Percentiles rank a stretch among this genome's conserved stretches.
phyloP scores from a whole-genome alignment of 1,284 basidiomycete genomes.

The Sporisorium iseilematis-ciliati region DNA sequence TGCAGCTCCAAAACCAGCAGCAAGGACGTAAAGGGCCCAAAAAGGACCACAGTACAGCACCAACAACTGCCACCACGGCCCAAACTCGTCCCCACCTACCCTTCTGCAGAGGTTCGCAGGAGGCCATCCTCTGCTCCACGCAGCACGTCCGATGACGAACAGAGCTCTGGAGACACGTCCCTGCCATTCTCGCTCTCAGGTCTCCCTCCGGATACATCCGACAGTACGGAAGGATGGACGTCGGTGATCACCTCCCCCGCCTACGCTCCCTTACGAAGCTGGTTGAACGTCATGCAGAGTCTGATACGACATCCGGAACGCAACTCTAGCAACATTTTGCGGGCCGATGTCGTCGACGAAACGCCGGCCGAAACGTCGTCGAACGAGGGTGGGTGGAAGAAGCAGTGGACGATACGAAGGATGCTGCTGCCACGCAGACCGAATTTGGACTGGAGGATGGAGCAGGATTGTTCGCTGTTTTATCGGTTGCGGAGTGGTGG shows the following conservation, averaged over 20 bases:
- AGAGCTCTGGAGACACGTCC: too few species aligned
- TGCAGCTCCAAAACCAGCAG: slow-evolving; percentile 4
- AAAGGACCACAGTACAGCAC: slow-evolving; percentile 28
- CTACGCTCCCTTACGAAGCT: slow-evolving; percentile 43
- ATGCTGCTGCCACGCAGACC: slow-evolving; percentile 46
- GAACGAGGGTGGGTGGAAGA: slow-evolving; percentile 14
- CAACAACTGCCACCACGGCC: slow-evolving; percentile 42
- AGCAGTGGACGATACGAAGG: slow-evolving; percentile 38
- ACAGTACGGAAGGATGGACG: slow-evolving; percentile 10
- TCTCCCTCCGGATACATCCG: neutral
- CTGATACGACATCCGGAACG: slow-evolving; percentile 64
- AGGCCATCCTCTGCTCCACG: neutral
- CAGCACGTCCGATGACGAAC: neutral
- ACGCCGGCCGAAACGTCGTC: neutral
- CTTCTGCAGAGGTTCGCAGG: slow-evolving; percentile 18
- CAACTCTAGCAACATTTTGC: slow-evolving; percentile 61
- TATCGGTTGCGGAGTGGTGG: slow-evolving; percentile 2
- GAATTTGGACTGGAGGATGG: slow-evolving; percentile 45
- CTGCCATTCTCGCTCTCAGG: slow-evolving; percentile 19
- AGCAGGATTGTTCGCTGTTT: slow-evolving; percentile 49
- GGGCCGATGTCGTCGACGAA: slow-evolving; percentile 58
- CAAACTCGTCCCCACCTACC: slow-evolving; percentile 30
- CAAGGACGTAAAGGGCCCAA: neutral
- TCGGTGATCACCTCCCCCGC: slow-evolving; percentile 47
- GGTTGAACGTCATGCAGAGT: slow-evolving; percentile 54